These are phyloP conservation scores for Cardamine chenopodiifolia DNA, from an alignment of 345 rosid species.

Conservation along the genomic window DNA sequence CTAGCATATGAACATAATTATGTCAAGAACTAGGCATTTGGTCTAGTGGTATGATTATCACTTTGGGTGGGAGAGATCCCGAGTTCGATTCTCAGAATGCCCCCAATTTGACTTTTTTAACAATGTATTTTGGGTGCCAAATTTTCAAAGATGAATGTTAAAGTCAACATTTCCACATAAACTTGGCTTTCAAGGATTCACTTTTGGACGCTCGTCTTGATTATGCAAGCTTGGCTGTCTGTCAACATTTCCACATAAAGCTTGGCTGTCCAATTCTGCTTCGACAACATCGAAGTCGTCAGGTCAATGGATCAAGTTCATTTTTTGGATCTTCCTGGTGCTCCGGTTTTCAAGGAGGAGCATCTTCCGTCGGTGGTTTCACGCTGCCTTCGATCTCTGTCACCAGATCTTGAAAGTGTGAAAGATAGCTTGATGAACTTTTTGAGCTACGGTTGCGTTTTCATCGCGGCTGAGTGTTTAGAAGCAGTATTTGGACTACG, in stretches of 20 bases:
- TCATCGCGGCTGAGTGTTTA: slow-evolving; percentile 51
- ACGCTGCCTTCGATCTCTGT: slow-evolving; percentile 12
- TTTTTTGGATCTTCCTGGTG: slow-evolving; percentile 53
- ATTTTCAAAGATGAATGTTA: neutral
- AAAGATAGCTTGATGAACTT: slow-evolving; percentile 39
- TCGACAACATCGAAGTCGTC: slow-evolving; percentile 34
- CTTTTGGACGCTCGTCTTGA: neutral
- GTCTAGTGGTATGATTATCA: slow-evolving; percentile 6
- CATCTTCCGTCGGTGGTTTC: slow-evolving; percentile 57
- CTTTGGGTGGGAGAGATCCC: slow-evolving; percentile 74
- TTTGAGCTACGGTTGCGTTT: slow-evolving; percentile 52
- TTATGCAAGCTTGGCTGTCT: neutral
- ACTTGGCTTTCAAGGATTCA: neutral
- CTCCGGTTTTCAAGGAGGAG: slow-evolving; percentile 50
- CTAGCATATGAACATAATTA: neutral
- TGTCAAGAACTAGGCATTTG: neutral
- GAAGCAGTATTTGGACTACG: slow-evolving; percentile 49
- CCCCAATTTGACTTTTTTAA: neutral
- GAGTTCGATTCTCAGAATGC: slow-evolving; percentile 67
- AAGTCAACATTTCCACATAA: neutral
- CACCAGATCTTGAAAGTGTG: slow-evolving; percentile 38
- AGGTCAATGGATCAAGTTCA: slow-evolving; percentile 34
- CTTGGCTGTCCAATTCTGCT: slow-evolving; percentile 44
- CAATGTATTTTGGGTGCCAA: neutral
- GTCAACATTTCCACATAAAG: too few relatives aligned